Percentiles rank a stretch among this genome's conserved stretches.
Evolutionary conservation across 2,329 filamentous ascomycete species (phyloP).

Genomic region (Cladophialophora chaetospira): DNA sequence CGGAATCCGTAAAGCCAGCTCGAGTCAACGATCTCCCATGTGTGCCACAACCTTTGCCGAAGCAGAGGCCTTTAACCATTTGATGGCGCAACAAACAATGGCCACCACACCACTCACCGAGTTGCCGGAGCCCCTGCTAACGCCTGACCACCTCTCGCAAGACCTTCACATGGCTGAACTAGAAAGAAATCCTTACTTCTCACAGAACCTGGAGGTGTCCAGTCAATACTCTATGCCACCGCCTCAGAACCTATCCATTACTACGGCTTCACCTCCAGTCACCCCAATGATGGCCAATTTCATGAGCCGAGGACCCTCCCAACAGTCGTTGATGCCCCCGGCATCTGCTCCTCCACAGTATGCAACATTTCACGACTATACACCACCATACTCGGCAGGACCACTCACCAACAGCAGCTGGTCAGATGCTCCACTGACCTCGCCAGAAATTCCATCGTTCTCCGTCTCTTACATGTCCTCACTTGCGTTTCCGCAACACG

Average conservation of each 20-base stretch:
- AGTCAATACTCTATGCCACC: constrained; percentile 18
- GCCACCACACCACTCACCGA: constrained; percentile 18
- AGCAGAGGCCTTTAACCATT: constrained; percentile 39
- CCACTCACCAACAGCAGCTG: constrained; percentile 46
- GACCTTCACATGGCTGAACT: constrained; percentile 15
- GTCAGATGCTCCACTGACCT: constrained; percentile 45
- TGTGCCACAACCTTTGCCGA: constrained; percentile 50
- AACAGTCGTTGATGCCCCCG: constrained; percentile 41
- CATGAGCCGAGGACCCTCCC: constrained; percentile 32
- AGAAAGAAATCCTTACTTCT: constrained; percentile 33
- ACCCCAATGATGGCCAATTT: constrained; percentile 45
- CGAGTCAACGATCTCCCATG: constrained; percentile 50
- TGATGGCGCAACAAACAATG: constrained; percentile 31
- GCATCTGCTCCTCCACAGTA: constrained; percentile 49
- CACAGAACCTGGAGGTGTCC: constrained; percentile 15
- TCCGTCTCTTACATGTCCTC: constrained; percentile 43
- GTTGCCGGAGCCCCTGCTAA: constrained; percentile 21
- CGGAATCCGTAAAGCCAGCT: constrained; percentile 49
- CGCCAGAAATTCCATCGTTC: constrained; percentile 42
- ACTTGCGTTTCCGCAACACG: constrained; percentile 36
- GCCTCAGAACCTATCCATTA: constrained; percentile 18
- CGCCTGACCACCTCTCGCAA: constrained; percentile 19
- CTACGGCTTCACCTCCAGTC: constrained; percentile 46
- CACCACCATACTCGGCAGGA: constrained; percentile 40
- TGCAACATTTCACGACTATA: constrained; percentile 46